These are phyloP conservation scores for Neurospora pannonica DNA, from an alignment of 495 filamentous ascomycete genomes.

Conservation along the genomic window DNA sequence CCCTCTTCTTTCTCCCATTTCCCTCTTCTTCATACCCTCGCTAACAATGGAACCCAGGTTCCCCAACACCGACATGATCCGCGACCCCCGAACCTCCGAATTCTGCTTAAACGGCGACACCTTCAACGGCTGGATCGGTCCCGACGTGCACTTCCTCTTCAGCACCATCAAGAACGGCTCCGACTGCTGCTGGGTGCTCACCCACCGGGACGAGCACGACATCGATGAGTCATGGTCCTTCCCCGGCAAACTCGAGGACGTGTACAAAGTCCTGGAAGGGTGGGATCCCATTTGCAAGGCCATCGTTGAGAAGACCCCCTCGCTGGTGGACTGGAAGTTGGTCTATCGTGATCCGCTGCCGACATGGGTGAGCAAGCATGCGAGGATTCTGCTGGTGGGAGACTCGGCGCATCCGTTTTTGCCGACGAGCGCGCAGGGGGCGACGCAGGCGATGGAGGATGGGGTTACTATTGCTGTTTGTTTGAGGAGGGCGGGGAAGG, in stretches of 20 bases:
- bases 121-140: slow-evolving; percentile 52
- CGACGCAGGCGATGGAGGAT: slow-evolving; percentile 59
- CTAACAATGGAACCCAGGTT: slow-evolving; percentile 34
- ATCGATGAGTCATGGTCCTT: slow-evolving; percentile 55
- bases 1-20: too few relatives aligned
- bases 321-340: slow-evolving; percentile 58
- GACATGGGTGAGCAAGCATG: slow-evolving; percentile 50
- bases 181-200: slow-evolving; percentile 59
- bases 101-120: slow-evolving; percentile 54
- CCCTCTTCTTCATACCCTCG: background rate
- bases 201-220: slow-evolving; percentile 48
- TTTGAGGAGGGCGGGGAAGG: slow-evolving; percentile 45
- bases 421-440: slow-evolving; percentile 53
- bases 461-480: slow-evolving; percentile 50
- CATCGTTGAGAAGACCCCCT: slow-evolving; percentile 52
- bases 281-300: slow-evolving; percentile 52
- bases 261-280: slow-evolving; percentile 47
- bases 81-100: slow-evolving; percentile 46
- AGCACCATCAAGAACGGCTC: slow-evolving; percentile 47
- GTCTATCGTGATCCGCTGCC: slow-evolving; percentile 56
- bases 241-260: slow-evolving; percentile 48
- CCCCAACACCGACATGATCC: slow-evolving; percentile 49
- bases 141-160: slow-evolving; percentile 52
- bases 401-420: slow-evolving; percentile 59
- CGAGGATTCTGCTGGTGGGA: slow-evolving; percentile 47